phyloP scores from a whole-genome alignment of 495 filamentous ascomycete genomes.

The Penicillium robsamsonii region DNA sequence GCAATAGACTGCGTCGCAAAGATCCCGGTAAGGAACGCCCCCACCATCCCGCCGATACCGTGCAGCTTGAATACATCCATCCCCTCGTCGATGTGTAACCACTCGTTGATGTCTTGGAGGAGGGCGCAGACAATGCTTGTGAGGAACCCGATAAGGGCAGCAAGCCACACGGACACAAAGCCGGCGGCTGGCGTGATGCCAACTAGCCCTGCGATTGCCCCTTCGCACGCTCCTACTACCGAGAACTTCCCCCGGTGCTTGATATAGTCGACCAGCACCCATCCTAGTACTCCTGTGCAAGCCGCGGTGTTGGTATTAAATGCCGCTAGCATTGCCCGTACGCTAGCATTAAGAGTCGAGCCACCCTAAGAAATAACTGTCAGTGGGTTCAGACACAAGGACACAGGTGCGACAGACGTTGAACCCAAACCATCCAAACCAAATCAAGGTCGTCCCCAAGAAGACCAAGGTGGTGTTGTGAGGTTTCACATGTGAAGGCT shows the following conservation, averaged over 20 bases:
- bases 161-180: slow-evolving; percentile 56
- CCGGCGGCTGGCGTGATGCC: slow-evolving; percentile 64
- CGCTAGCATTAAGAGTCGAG: slow-evolving; percentile 53
- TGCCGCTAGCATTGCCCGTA: slow-evolving; percentile 56
- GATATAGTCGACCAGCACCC: slow-evolving; percentile 58
- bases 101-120: slow-evolving; percentile 54
- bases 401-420: slow-evolving; percentile 37
- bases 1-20: slow-evolving; percentile 52
- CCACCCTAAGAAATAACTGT: slow-evolving; percentile 42
- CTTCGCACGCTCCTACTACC: slow-evolving; percentile 60
- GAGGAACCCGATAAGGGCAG: slow-evolving; percentile 58
- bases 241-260: slow-evolving; percentile 53
- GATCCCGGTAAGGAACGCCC: slow-evolving; percentile 60
- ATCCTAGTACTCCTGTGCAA: slow-evolving; percentile 55
- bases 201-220: slow-evolving; percentile 62
- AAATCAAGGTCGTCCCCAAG: slow-evolving; percentile 56
- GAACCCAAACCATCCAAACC: slow-evolving; percentile 63
- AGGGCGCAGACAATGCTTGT: slow-evolving; percentile 52
- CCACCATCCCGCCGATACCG: slow-evolving; percentile 59
- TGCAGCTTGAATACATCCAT: slow-evolving; percentile 65
- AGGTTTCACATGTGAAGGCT: slow-evolving; percentile 44
- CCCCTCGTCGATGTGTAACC: slow-evolving; percentile 58
- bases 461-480: slow-evolving; percentile 58
- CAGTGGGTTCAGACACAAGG: neutral
- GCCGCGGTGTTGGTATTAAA: slow-evolving; percentile 65